Base-by-base conservation (phyloP, 2,329 filamentous ascomycete genomes). In the Chrysosporium queenslandicum region DNA sequence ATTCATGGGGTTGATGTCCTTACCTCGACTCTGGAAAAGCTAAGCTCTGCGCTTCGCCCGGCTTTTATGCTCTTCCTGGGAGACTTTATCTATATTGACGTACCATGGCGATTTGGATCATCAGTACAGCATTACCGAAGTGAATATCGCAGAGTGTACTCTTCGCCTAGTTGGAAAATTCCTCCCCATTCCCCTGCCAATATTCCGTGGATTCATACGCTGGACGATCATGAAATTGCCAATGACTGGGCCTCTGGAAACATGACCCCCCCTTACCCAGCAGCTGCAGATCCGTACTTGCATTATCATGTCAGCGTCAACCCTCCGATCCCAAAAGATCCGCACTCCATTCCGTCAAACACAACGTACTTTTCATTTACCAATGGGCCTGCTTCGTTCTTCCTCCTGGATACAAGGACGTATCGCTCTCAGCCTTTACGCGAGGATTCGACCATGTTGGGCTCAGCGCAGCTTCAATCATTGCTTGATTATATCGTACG, bases 131-230 rank as follows among this genome's bases (percentile, higher is more conserved):
- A 89, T 61, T 98, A 96, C 66, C 81, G 90, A 46, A 81, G 87
- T 64, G 89, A 96, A 64, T 98, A 98, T 64, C 83, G 91, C 18
- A 88, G 94, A 61, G 83, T 96, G n/a, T 98, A 98, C 64, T 85
- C 87, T 0, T 95, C 90, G 2, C 91, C 91, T 0, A 91, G 95
- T 58, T 98, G 92, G 92, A 75, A 57, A 12, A 53, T 59, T 18
- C 54, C 79, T 0, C 73, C 81, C 0, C 82, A 86, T 9, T 83
- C 88, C 52, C 63, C 67, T 21, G 64, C 68, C 21, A 61, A 67
- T 46, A 74, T 97, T n/a, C 94, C 90, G 61, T 98, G 92, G 92
- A 87, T 97, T 41, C 92, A 98, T 63, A 90, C 94, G 1, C 79
- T 96, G 5, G 92, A 98, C 64, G 92, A 98, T 65, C 92, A 98